These are phyloP conservation scores for Larix sibirica DNA, from an alignment of 83 land plant genomes.

Conservation along the genomic window DNA sequence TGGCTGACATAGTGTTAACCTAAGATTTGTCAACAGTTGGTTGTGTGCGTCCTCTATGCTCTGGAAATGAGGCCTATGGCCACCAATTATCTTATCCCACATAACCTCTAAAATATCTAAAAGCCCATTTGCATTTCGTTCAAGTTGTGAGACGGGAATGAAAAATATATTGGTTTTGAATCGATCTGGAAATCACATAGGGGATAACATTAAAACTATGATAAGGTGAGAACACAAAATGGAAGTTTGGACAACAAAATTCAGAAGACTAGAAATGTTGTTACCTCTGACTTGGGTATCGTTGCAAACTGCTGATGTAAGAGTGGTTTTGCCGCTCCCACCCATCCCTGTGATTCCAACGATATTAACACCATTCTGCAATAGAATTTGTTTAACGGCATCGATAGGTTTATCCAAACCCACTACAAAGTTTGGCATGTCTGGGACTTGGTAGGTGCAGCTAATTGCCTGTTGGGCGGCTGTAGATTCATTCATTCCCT, in stretches of 20 bases:
- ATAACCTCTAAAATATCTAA: background rate
- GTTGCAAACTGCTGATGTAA: background rate
- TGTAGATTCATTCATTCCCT: too few relatives aligned
- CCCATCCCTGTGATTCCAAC: background rate
- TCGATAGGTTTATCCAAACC: background rate
- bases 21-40: background rate
- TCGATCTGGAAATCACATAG: background rate
- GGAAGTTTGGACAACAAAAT: too few relatives aligned
- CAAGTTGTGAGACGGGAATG: background rate
- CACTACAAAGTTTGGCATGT: background rate
- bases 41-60: background rate
- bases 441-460: background rate
- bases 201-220: background rate
- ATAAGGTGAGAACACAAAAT: too few relatives aligned
- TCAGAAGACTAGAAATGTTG: background rate
- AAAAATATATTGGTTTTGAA: background rate
- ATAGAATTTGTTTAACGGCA: background rate
- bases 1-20: background rate
- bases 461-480: too few relatives aligned
- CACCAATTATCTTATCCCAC: background rate
- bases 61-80: background rate
- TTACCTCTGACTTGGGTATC: background rate
- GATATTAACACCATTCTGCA: background rate
- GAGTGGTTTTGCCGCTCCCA: conserved; percentile 9
- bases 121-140: background rate